phyloP scores from a whole-genome alignment of 1,284 basidiomycete genomes.

The Flammula alnicola region DNA sequence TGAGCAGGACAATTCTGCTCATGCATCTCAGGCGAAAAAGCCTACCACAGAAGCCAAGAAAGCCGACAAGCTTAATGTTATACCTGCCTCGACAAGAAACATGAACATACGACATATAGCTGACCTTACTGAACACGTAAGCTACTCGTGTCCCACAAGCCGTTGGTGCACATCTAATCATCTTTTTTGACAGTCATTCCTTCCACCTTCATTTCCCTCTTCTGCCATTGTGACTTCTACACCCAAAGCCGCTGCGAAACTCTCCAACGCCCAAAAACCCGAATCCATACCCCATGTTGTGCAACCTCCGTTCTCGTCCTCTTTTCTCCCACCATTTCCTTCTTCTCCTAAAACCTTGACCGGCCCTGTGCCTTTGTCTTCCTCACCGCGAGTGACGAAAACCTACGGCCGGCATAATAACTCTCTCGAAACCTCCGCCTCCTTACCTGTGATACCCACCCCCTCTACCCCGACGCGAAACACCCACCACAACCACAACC shows the following conservation, averaged over 20 bases:
- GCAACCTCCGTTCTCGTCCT: conserved; percentile 3
- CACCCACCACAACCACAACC: background rate
- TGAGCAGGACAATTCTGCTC: background rate
- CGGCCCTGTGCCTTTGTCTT: background rate
- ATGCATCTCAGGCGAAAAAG: background rate
- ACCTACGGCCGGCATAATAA: background rate
- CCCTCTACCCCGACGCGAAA: conserved; percentile 12
- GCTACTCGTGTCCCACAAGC: background rate
- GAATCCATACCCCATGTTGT: conserved; percentile 8
- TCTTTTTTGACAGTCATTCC: conserved; percentile 15
- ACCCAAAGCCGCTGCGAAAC: conserved; percentile 24
- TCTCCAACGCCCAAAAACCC: conserved; percentile 14
- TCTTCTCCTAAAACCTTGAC: conserved; percentile 3
- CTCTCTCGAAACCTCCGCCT: conserved; percentile 13
- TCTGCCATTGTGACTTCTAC: conserved; percentile 26
- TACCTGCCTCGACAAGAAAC: background rate
- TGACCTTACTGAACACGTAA: conserved; percentile 15
- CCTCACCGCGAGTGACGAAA: background rate
- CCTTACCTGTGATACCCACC: conserved; percentile 24
- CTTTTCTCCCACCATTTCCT: background rate
- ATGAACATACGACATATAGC: conserved; percentile 13
- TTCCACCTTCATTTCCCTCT: conserved; percentile 25
- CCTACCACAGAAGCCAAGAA: background rate
- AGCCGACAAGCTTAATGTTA: background rate
- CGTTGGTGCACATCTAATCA: background rate